These are phyloP conservation scores for Acorus gramineus DNA, from an alignment of 106 monocot genomes.

Conservation along the genomic window DNA sequence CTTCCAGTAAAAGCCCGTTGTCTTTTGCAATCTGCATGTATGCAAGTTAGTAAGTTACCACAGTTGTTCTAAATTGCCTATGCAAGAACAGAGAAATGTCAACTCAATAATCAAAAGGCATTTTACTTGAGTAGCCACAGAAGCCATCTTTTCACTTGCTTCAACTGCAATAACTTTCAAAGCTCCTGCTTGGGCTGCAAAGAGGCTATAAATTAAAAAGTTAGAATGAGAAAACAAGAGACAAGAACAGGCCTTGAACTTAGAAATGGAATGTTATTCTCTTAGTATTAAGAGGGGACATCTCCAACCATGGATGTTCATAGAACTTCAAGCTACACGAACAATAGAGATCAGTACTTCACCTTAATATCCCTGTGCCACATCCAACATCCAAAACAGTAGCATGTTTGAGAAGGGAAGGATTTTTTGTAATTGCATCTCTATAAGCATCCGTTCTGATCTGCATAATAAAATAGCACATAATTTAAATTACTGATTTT, in stretches of 20 bases:
- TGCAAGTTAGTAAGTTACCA: neutral
- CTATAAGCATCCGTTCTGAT: conserved; percentile 84
- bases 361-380: conserved; percentile 98
- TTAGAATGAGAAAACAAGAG: neutral
- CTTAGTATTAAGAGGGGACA: too few species aligned
- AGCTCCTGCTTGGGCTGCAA: conserved; percentile 98
- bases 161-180: conserved; percentile 84
- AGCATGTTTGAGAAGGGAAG: conserved; percentile 64
- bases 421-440: conserved; percentile 64
- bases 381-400: conserved; percentile 96
- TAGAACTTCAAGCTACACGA: neutral
- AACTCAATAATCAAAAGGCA: neutral
- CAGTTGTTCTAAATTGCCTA: neutral
- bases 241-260: neutral
- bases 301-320: too few species aligned
- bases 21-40: conserved; percentile 63
- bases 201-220: conserved; percentile 44
- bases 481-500: too few species aligned
- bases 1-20: conserved; percentile 41
- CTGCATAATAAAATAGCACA: conserved; percentile 17
- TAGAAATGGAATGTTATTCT: too few species aligned
- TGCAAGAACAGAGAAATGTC: neutral
- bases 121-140: conserved; percentile 65
- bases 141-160: conserved; percentile 89
- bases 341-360: neutral